phyloP scores from a whole-genome alignment of 2,329 filamentous ascomycete genomes.

The Aspergillus japonicus region DNA sequence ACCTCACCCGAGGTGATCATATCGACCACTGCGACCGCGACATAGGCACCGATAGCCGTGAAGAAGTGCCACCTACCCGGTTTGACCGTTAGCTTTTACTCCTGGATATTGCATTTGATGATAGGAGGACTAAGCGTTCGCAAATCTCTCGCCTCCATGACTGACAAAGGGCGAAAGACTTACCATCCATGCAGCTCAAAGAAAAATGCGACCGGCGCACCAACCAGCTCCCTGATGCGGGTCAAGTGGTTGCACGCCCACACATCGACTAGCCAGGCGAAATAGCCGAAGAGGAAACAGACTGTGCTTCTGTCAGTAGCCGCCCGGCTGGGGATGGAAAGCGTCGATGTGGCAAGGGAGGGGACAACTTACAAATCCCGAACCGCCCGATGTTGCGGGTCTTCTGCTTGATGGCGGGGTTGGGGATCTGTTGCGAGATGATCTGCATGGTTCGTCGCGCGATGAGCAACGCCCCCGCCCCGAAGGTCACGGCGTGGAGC shows the following conservation, averaged over 20 bases:
- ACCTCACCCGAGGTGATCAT: constrained; percentile 38
- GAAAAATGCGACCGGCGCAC: constrained; percentile 40
- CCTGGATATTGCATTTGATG: too few species aligned
- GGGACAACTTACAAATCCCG: constrained; percentile 21
- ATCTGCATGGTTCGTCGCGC: constrained; percentile 29
- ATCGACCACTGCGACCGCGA: constrained; percentile 41
- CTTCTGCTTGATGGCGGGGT: constrained; percentile 24
- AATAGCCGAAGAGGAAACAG: constrained; percentile 40
- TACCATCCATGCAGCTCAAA: constrained; percentile 47
- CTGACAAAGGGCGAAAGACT: constrained; percentile 4
- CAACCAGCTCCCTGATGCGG: constrained; percentile 28
- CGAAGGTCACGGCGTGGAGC: constrained; percentile 41
- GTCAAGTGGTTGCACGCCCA: constrained; percentile 35
- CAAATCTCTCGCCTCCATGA: too few species aligned
- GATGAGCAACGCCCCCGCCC: constrained; percentile 36
- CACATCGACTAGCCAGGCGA: constrained; percentile 43
- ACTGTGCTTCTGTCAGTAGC: constrained; percentile 18
- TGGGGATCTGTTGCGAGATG: constrained; percentile 34
- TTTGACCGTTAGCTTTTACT: too few species aligned
- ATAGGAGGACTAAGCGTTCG: too few species aligned
- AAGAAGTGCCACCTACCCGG: constrained; percentile 44
- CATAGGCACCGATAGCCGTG: constrained; percentile 45
- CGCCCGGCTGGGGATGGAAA: background rate
- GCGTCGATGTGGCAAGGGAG: too few species aligned
- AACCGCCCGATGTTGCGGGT: constrained; percentile 22